Evolutionary conservation across 768 basidiomycete genomes (phyloP).

Genomic region (Leccinum variicolor): DNA sequence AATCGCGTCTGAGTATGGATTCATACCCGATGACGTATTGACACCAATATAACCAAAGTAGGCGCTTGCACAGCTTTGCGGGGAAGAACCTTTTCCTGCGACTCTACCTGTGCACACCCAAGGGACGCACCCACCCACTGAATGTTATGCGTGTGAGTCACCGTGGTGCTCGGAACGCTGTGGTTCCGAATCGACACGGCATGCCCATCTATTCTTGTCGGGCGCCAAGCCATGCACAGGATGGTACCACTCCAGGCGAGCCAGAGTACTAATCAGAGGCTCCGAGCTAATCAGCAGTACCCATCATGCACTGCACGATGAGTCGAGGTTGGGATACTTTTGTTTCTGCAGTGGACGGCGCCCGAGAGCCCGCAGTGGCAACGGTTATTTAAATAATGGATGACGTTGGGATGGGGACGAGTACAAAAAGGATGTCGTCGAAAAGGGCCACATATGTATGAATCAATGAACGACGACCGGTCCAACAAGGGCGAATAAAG

Average conservation of each 20-base stretch:
- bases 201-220: neutral
- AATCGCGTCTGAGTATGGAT: neutral
- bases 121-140: too few relatives aligned
- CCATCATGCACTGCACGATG: neutral
- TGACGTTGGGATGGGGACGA: neutral
- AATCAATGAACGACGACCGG: neutral
- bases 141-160: too few relatives aligned
- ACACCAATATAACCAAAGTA: neutral
- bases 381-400: neutral
- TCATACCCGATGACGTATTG: neutral
- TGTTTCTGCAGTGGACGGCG: too few relatives aligned
- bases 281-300: too few relatives aligned
- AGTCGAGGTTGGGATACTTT: neutral
- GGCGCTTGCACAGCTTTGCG: slow-evolving; percentile 2
- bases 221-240: neutral
- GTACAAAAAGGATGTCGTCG: neutral
- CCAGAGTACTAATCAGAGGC: too few relatives aligned
- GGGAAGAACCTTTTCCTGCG: neutral
- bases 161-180: too few relatives aligned
- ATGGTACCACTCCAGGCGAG: neutral
- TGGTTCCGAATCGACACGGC: too few relatives aligned
- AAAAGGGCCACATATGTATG: too few relatives aligned
- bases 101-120: too few relatives aligned
- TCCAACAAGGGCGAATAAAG: neutral
- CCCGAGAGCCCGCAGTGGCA: neutral